A percentile compares a stretch with the other conserved stretches of the same genome.
phyloP scores from a whole-genome alignment of 78 protist species.

The Dictyostelium firmibasis region DNA sequence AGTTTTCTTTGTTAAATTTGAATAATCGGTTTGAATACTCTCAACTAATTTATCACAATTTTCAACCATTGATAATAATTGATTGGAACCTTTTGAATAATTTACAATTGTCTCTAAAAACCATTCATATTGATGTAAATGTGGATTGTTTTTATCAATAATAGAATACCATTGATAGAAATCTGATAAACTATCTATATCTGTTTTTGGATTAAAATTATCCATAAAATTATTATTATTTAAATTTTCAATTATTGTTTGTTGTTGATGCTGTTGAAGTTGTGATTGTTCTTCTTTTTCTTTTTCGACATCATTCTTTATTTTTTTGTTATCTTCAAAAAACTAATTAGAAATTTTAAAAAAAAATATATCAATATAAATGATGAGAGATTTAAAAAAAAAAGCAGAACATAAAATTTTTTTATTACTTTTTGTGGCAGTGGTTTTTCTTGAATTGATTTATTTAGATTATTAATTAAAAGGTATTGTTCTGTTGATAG shows the following conservation, averaged over 20 bases:
- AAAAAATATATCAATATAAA: not conserved
- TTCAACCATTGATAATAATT: slow-evolving; percentile 9
- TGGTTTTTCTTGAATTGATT: not conserved
- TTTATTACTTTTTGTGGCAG: slow-evolving; percentile 17
- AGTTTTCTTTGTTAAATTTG: slow-evolving; percentile 69
- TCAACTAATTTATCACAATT: slow-evolving; percentile 33
- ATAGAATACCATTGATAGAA: slow-evolving; percentile 50
- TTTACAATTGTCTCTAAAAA: slow-evolving; percentile 60
- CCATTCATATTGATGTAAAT: slow-evolving; percentile 80
- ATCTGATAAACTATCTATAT: slow-evolving; percentile 50
- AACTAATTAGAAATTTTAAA: not conserved
- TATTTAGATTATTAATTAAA: slow-evolving; percentile 14
- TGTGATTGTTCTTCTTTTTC: not conserved
- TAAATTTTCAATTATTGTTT: not conserved
- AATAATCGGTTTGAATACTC: slow-evolving; percentile 58
- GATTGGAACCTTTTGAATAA: slow-evolving; percentile 41
- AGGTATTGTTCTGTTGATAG: slow-evolving; percentile 34
- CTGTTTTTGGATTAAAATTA: slow-evolving; percentile 15
- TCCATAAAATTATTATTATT: not conserved
- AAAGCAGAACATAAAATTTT: not conserved
- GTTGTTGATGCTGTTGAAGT: not conserved
- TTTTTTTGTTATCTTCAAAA: not conserved
- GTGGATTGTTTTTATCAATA: slow-evolving; percentile 45
- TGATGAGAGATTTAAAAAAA: not conserved
- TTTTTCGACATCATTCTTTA: not conserved